Base-by-base conservation (phyloP, 495 filamentous ascomycete genomes). In the Aspergillus bertholletiae region DNA sequence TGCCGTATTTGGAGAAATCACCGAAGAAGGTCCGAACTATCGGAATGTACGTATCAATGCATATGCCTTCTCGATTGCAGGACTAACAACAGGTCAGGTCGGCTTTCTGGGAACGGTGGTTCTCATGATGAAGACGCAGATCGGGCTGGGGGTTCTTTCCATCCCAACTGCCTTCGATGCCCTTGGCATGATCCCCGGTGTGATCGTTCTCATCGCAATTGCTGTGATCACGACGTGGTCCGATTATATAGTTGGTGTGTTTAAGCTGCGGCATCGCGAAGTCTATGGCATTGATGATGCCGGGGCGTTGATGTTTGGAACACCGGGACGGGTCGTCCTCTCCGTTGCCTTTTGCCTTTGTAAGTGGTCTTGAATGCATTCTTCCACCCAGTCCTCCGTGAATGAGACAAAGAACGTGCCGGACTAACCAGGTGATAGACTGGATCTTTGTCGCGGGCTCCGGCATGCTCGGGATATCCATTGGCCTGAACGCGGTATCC, bases 271-370 rank as follows among this genome's bases (percentile, higher is more conserved):
- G 35, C 83, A 84, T 61, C 87, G 83, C 5, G 68, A 84, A 17
- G 79, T 90, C 3, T 71, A 82, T 56, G 76, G 82, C 56, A 85
- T 89, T 51, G 82, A 84, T 32, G 86, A 91, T 66, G 85, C 77
- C 12, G 83, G 81, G 7, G 67, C 71, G 17, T 60, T 90, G 54
- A 75, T 89, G 54, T 80, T 83, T 68, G 86, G 84, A 8, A 65
- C 49, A 9, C 27, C 27, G 5, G 27, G 27, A 9, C 5, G 27
- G 27, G 43, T 80, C 55, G 51, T 88, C 12, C 67, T 83, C 54
- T 78, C 78, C 12, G 63, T 66, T 37, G 79, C 79, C 58, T 82
- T 84, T 54, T 60, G 57, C 40, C 46, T 60, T 13, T 60, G 57
- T 60, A 37, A 39, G 41, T 24, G n/a, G n/a, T n/a, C n/a, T n/a